Evolutionary conservation across 345 rosid species (phyloP).

Genomic region (Eucalyptus fibrosa): DNA sequence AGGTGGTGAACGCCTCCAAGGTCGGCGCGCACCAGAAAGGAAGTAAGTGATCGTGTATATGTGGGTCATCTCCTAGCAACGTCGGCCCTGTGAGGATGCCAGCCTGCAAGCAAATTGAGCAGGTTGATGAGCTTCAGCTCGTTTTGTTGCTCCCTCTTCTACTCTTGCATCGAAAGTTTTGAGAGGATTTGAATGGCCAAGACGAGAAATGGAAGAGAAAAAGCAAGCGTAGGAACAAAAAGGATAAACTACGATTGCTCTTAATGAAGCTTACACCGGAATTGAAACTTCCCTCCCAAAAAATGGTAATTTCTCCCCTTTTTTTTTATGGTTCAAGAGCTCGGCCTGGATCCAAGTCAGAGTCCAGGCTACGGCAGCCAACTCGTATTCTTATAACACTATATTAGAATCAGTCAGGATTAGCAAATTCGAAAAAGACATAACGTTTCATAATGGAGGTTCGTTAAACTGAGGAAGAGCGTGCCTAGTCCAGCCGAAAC

Average conservation of each 20-base stretch:
- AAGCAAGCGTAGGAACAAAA: background rate
- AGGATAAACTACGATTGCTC: background rate
- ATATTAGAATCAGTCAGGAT: background rate
- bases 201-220: background rate
- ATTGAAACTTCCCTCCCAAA: background rate
- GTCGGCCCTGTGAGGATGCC: constrained; percentile 39
- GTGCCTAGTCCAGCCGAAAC: background rate
- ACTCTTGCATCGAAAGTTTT: background rate
- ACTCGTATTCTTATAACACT: background rate
- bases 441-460: background rate
- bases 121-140: background rate
- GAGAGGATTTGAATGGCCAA: background rate
- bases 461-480: background rate
- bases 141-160: background rate
- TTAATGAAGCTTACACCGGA: background rate
- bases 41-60: background rate
- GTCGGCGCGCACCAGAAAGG: constrained; percentile 13
- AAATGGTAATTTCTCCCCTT: background rate
- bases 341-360: background rate
- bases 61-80: background rate
- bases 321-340: background rate
- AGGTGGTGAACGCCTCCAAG: constrained; percentile 36
- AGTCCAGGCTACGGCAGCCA: background rate
- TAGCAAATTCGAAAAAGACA: background rate
- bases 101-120: constrained; percentile 12